Evolutionary conservation across 2,329 filamentous ascomycete species (phyloP).

Genomic region (Chrysosporium keratinophilum): DNA sequence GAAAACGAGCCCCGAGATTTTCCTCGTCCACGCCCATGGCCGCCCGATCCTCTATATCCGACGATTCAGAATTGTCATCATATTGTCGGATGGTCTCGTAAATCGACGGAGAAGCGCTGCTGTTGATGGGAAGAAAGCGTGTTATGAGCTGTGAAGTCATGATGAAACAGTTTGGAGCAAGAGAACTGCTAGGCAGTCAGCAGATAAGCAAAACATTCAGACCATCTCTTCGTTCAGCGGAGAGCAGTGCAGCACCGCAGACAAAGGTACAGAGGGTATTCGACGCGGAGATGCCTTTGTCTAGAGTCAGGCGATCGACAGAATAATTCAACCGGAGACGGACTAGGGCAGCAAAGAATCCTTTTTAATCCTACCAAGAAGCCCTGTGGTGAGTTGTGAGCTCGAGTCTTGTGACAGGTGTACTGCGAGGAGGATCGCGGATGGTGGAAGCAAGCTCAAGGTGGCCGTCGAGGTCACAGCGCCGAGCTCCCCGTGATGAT

Average conservation of each 20-base stretch:
- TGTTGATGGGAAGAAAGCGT: conserved; percentile 36
- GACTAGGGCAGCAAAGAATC: background rate
- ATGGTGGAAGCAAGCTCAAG: background rate
- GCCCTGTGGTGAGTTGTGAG: background rate
- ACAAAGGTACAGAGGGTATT: background rate
- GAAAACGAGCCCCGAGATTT: conserved; percentile 42
- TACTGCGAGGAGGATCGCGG: background rate
- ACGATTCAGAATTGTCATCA: conserved; percentile 29
- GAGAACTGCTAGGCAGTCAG: conserved; percentile 3
- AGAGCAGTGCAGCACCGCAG: background rate
- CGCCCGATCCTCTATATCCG: conserved; percentile 37
- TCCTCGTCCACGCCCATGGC: conserved; percentile 42
- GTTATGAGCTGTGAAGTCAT: conserved; percentile 47
- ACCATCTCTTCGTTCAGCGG: background rate
- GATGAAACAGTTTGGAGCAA: conserved; percentile 22
- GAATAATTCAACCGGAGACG: background rate
- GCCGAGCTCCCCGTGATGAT: background rate
- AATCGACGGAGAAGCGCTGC: conserved; percentile 26
- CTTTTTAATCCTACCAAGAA: background rate
- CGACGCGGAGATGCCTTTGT: background rate
- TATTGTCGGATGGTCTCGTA: conserved; percentile 25
- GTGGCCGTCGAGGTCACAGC: background rate
- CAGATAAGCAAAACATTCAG: background rate
- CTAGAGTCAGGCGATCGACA: background rate
- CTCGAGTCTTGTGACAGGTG: background rate